Evolutionary conservation across 2,329 filamentous ascomycete genomes (phyloP), one percentile per base, ranked within the genome.

Genomic region (Sporothrix phasma): DNA sequence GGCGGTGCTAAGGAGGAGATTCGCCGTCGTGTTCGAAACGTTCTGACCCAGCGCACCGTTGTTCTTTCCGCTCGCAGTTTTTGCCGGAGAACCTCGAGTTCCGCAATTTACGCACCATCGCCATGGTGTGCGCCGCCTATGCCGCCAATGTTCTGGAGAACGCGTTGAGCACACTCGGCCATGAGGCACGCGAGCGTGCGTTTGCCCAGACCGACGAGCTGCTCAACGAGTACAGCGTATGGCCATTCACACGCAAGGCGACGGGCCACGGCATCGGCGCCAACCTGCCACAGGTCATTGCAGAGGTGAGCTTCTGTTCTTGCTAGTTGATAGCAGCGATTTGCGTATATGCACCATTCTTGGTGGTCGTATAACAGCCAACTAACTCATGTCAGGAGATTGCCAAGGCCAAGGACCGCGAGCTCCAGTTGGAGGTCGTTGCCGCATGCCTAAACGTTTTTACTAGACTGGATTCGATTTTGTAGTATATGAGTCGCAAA

Each of bases 61-160:
- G 92, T 97, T 54, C 85, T 99, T 45, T 88, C 90, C 54, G 81
- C 84, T 92, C 88, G 71, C 89, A 92, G 73, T 97, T 95, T 79
- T 84, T 97, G 37, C 94, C 94, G 66, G 93, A 97, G 75, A 90
- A 90, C 70, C 87, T 96, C 76, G 93, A 97, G 72, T 97, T 96
- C 79, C 86, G 94, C 74, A 95, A 96, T 76, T 79, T 94, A 69
- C 87, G 94, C 70, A 97, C 94, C 54, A 86, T 99, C 69, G 83
- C 89, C 71, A 96, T 99, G 92, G 91, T 99, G 62, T 99, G 94
- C 78, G 94, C 93, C 61, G 93, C 94, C 53, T 97, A 99, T 76
- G 94, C 94, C 53, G 94, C 94, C 67, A 99, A 99, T 72, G 94
- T 99, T 31, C 84, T 99, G 65, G 94, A 99, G 79, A 99, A 99